Conservation (phyloP, 495 filamentous ascomycete species). For the Ascobolus immersus region DNA sequence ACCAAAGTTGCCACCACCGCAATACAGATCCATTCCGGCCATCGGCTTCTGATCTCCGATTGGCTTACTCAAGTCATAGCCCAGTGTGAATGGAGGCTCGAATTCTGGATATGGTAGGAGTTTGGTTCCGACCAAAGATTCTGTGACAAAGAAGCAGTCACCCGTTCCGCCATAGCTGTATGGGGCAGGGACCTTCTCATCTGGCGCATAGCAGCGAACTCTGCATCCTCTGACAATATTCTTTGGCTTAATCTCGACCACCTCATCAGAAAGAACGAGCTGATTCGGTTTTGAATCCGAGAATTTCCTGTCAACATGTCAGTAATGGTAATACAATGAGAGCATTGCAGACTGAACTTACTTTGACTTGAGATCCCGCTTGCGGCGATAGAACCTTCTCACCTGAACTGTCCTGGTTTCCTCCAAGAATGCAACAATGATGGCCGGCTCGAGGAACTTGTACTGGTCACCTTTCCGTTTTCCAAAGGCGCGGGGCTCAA, state of each 20-base stretch:
- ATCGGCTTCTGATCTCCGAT: conserved; percentile 15
- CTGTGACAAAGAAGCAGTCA: conserved; percentile 41
- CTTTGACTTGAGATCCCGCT: no score
- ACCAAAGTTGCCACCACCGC: conserved; percentile 48
- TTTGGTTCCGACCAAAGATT: conserved; percentile 1
- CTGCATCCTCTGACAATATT: conserved; percentile 29
- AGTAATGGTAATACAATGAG: no score
- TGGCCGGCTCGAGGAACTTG: conserved; percentile 26
- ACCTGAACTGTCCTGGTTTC: conserved; percentile 9
- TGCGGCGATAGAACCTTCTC: conserved; percentile 19
- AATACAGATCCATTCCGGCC: conserved; percentile 39
- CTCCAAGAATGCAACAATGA: conserved; percentile 23
- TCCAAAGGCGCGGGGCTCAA: conserved; percentile 7
- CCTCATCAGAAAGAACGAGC: conserved; percentile 30
- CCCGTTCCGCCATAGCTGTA: conserved; percentile 37
- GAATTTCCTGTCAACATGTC: conserved; percentile 1
- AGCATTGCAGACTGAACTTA: no score
- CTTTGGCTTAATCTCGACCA: conserved; percentile 17
- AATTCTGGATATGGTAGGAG: no score
- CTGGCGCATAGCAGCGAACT: conserved; percentile 27
- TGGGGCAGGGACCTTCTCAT: conserved; percentile 27
- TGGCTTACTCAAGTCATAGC: conserved; percentile 4
- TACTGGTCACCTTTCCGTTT: conserved; percentile 3
- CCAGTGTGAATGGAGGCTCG: background rate
- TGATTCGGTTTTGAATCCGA: conserved; percentile 31